These are phyloP conservation scores for Podospora didyma DNA, from an alignment of 495 filamentous ascomycete genomes.

Conservation along the genomic window DNA sequence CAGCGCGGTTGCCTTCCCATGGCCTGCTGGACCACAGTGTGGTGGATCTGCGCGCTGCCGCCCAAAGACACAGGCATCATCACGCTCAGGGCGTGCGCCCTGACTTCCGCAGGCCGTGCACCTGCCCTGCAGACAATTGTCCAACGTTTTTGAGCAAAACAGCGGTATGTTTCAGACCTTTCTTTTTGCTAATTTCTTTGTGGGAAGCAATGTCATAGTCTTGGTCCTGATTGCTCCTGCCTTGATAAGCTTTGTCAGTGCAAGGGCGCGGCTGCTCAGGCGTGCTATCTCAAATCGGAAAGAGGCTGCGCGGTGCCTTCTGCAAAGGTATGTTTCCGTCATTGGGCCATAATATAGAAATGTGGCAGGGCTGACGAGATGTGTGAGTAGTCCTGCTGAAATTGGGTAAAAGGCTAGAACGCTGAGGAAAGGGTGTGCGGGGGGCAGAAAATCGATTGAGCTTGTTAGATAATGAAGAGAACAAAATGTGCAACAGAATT, in stretches of 20 bases:
- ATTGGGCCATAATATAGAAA: too few species aligned
- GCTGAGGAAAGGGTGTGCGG: too few species aligned
- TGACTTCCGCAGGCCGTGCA: conserved; percentile 15
- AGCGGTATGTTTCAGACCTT: conserved; percentile 6
- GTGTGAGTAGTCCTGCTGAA: too few species aligned
- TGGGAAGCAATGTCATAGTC: too few species aligned
- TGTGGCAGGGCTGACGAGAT: too few species aligned
- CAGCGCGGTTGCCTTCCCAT: background rate
- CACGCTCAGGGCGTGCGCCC: conserved; percentile 5
- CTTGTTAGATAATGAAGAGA: too few species aligned
- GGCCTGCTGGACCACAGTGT: background rate
- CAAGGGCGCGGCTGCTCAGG: conserved; percentile 8
- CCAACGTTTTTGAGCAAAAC: conserved; percentile 13
- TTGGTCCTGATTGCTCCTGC: too few species aligned
- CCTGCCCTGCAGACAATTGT: conserved; percentile 8
- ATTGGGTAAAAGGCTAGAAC: too few species aligned
- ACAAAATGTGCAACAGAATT: too few species aligned
- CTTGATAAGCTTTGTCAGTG: conserved; percentile 21
- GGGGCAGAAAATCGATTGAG: too few species aligned
- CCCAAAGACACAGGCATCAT: background rate
- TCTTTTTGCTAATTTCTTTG: background rate
- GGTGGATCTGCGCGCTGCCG: background rate
- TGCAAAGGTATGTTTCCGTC: conserved; percentile 7
- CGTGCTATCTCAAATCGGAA: conserved; percentile 13
- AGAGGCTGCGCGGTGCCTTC: conserved; percentile 14